phyloP scores from a whole-genome alignment of 2,329 filamentous ascomycete species.

The Trichoderma sp. region DNA sequence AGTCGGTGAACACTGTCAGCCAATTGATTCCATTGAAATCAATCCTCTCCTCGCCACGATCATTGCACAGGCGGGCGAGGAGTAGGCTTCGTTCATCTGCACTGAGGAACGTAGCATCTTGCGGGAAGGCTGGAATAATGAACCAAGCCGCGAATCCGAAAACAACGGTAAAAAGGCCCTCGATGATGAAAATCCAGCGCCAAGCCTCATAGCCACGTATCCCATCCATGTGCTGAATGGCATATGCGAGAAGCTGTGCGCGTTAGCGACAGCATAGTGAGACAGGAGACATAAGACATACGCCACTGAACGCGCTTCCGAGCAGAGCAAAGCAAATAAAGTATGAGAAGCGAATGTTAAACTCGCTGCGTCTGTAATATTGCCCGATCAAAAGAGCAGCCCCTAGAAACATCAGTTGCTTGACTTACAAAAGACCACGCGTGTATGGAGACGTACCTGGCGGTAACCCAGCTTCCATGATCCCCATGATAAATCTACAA shows the following conservation, averaged over 20 bases:
- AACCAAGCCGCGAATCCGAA: slow-evolving; percentile 2
- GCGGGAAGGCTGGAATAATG: slow-evolving; percentile 1
- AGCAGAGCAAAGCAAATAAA: slow-evolving; percentile 12
- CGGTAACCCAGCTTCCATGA: background rate
- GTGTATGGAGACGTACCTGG: background rate
- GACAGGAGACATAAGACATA: background rate
- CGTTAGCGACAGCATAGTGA: background rate
- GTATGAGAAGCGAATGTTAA: slow-evolving; percentile 10
- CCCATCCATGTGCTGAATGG: slow-evolving; percentile 50
- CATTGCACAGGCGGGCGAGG: background rate
- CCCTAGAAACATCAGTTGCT: background rate
- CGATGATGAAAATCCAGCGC: slow-evolving; percentile 56
- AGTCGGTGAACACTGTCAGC: background rate
- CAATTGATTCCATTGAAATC: slow-evolving; percentile 6
- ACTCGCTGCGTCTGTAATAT: slow-evolving; percentile 2
- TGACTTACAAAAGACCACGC: background rate
- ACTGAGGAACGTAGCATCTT: background rate
- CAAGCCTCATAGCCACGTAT: slow-evolving; percentile 50
- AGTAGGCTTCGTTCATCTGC: background rate
- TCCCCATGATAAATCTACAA: slow-evolving; percentile 12
- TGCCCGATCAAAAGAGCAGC: slow-evolving; percentile 7
- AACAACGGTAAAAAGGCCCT: slow-evolving; percentile 40
- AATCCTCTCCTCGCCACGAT: background rate
- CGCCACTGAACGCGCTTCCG: slow-evolving; percentile 7
- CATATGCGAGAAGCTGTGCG: slow-evolving; percentile 50